Conservation (phyloP, 352 stramenopile genomes). For the Globisporangium megalacanthum region DNA sequence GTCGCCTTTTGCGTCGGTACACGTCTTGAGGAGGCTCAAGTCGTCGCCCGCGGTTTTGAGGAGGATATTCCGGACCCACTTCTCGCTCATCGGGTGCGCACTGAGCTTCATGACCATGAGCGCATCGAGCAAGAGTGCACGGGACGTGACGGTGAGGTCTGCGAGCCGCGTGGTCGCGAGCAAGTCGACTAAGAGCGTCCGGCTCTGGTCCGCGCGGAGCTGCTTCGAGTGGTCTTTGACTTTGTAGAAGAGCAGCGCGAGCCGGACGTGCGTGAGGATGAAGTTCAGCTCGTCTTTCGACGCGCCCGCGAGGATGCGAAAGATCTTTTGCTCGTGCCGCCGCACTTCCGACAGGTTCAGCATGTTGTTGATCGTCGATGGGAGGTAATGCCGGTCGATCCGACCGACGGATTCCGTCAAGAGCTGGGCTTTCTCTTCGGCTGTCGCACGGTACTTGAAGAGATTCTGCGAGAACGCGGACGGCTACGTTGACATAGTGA, state of each 20-base stretch:
- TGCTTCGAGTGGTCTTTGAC: conserved; percentile 93
- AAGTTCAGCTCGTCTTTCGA: conserved; percentile 97
- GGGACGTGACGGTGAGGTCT: conserved; percentile 90
- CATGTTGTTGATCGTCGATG: conserved; percentile 88
- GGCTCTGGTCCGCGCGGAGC: conserved; percentile 67
- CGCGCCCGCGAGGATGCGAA: conserved; percentile 92
- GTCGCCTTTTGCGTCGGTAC: conserved; percentile 95
- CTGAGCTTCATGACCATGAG: conserved; percentile 97
- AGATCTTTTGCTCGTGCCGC: conserved; percentile 92
- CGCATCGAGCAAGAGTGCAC: conserved; percentile 92
- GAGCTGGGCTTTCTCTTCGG: conserved; percentile 72
- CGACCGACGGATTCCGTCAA: conserved; percentile 63
- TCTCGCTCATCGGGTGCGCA: conserved; percentile 90
- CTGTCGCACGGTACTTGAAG: conserved; percentile 79
- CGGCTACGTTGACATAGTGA: conserved; percentile 17
- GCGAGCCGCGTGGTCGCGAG: conserved; percentile 91
- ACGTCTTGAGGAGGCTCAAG: conserved; percentile 95
- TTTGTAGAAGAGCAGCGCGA: conserved; percentile 98
- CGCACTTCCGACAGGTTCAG: conserved; percentile 79
- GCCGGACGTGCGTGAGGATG: conserved; percentile 91
- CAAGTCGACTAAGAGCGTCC: conserved; percentile 93
- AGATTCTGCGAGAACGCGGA: conserved; percentile 62
- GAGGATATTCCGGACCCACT: conserved; percentile 97
- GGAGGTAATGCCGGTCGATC: conserved; percentile 82
- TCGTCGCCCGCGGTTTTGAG: conserved; percentile 94